Evolutionary conservation across 2,329 filamentous ascomycete species (phyloP).

Genomic region (Phialophora chinensis): DNA sequence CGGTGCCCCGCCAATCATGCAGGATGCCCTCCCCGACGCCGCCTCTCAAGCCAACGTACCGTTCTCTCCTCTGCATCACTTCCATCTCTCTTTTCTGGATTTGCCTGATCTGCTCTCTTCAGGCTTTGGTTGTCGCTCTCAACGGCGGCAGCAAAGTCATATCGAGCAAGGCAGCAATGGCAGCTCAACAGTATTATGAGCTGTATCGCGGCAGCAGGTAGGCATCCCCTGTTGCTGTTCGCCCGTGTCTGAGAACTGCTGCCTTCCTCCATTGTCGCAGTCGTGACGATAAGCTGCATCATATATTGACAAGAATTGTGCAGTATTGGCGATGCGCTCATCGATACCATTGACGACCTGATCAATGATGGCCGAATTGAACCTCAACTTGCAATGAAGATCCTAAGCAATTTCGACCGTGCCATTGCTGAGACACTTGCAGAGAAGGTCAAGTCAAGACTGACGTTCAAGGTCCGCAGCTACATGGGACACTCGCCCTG

Average conservation of each 20-base stretch:
- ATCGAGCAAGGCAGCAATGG: conserved; percentile 37
- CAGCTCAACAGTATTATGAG: conserved; percentile 73
- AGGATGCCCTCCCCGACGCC: background rate
- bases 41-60: background rate
- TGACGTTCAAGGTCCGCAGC: conserved; percentile 84
- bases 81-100: background rate
- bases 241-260: conserved; percentile 4
- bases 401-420: conserved; percentile 92
- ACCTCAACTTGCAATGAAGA: conserved; percentile 98
- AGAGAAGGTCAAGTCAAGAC: conserved; percentile 86
- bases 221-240: conserved; percentile 3
- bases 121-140: background rate
- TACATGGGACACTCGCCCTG: background rate
- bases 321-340: conserved; percentile 91
- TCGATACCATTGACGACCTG: conserved; percentile 94
- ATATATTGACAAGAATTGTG: conserved; percentile 37
- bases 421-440: conserved; percentile 88
- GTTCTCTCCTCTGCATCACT: background rate
- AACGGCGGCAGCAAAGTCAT: background rate
- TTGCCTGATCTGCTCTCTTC: background rate
- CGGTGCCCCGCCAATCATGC: background rate
- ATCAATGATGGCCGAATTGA: conserved; percentile 95
- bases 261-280: background rate
- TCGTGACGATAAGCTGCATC: background rate
- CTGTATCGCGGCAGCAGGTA: conserved; percentile 99